phyloP scores from a whole-genome alignment of 139 green algal species.

The Volvox reticuliferus region DNA sequence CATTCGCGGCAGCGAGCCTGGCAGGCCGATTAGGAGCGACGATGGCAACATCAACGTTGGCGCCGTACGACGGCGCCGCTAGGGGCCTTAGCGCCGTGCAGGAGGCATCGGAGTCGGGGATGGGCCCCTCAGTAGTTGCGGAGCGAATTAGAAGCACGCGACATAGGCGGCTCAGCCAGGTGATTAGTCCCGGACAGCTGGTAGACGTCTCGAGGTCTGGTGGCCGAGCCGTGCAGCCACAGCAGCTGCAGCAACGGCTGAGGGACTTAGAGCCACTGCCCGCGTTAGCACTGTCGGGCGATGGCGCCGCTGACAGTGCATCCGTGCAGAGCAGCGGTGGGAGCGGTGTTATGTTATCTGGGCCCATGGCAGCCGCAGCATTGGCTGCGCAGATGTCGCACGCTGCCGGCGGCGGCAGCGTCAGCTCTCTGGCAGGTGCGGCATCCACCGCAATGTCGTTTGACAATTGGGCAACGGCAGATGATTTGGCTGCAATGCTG shows the following conservation, averaged over 20 bases:
- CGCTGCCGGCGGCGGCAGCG: conserved; percentile 9
- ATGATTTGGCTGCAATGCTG: conserved; percentile 36
- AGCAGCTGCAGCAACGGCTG: not conserved
- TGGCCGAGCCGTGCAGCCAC: not conserved
- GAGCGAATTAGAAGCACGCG: conserved; percentile 6
- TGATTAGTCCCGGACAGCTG: not conserved
- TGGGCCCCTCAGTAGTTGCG: not conserved
- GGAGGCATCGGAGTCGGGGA: not conserved
- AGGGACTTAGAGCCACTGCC: not conserved
- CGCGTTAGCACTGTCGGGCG: not conserved
- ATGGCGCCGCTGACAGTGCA: not conserved
- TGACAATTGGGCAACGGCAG: conserved; percentile 30
- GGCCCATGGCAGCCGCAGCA: not conserved
- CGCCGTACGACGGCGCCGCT: not conserved
- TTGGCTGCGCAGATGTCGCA: not conserved
- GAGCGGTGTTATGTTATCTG: not conserved
- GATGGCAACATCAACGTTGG: not conserved
- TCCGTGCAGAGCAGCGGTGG: not conserved
- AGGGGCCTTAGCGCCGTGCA: not conserved
- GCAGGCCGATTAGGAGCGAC: not conserved
- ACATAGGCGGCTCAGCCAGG: conserved; percentile 22
- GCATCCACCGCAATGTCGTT: conserved; percentile 24
- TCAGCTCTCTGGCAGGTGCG: not conserved
- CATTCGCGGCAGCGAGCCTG: not conserved
- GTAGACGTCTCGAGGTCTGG: not conserved